Conservation (phyloP, 1,284 basidiomycete species). For the Malassezia sp. region DNA sequence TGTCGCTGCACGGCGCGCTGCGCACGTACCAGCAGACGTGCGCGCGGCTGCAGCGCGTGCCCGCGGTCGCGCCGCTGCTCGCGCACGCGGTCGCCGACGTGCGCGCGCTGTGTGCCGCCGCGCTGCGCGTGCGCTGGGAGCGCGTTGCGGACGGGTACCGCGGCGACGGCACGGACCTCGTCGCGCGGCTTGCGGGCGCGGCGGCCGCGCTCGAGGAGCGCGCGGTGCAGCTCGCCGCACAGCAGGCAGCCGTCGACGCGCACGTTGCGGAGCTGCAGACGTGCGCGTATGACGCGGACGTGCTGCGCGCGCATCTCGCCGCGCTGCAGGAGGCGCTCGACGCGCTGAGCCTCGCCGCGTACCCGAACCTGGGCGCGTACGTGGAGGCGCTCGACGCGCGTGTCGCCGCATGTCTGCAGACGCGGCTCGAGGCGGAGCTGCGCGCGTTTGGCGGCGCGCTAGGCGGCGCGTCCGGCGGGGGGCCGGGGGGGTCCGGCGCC, state of each 20-base stretch:
- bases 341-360: slow-evolving; percentile 84
- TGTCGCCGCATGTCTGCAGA: slow-evolving; percentile 71
- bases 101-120: slow-evolving; percentile 28
- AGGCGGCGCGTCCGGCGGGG: too few species aligned
- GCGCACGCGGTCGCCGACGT: slow-evolving; percentile 34
- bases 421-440: slow-evolving; percentile 52
- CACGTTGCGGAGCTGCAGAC: slow-evolving; percentile 75
- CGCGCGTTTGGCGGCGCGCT: neutral
- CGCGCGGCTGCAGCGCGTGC: slow-evolving; percentile 68
- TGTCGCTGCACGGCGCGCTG: slow-evolving; percentile 86
- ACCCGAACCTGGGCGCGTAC: slow-evolving; percentile 95
- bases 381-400: slow-evolving; percentile 74
- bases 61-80: slow-evolving; percentile 72
- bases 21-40: slow-evolving; percentile 89
- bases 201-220: slow-evolving; percentile 73
- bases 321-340: slow-evolving; percentile 86
- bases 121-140: slow-evolving; percentile 88
- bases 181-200: slow-evolving; percentile 83
- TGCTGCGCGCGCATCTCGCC: slow-evolving; percentile 65
- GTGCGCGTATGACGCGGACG: slow-evolving; percentile 70
- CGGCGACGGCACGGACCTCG: slow-evolving; percentile 64
- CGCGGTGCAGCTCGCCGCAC: slow-evolving; percentile 79
- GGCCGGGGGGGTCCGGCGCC: too few species aligned
- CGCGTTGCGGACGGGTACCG: slow-evolving; percentile 54
- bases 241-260: slow-evolving; percentile 72